Evolutionary conservation across 2,329 filamentous ascomycete species (phyloP).

Genomic region (Fusarium nanum): DNA sequence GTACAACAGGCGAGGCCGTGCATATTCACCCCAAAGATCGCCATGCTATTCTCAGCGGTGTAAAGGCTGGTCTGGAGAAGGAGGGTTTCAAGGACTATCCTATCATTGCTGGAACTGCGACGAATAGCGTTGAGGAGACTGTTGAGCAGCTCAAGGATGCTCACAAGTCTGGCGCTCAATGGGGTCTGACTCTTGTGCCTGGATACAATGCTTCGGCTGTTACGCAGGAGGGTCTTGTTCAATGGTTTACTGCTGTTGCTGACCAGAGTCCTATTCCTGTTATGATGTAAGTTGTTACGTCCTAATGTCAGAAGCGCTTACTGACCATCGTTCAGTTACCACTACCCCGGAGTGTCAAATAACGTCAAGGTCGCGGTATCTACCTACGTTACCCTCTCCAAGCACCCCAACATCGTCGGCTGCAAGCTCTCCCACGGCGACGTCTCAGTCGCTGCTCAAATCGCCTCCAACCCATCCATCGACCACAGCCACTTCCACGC

Average conservation of each 20-base stretch:
- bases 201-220: conserved; percentile 69
- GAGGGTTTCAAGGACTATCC: conserved; percentile 69
- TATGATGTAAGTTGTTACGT: conserved; percentile 60
- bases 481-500: conserved; percentile 69
- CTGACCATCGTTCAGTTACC: conserved; percentile 58
- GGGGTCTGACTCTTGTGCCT: conserved; percentile 68
- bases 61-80: conserved; percentile 65
- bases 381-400: conserved; percentile 67
- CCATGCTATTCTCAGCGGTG: conserved; percentile 63
- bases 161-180: conserved; percentile 68
- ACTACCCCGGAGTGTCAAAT: conserved; percentile 76
- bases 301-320: not conserved
- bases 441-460: conserved; percentile 71
- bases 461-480: conserved; percentile 69
- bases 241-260: conserved; percentile 69
- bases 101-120: conserved; percentile 70
- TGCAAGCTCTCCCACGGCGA: conserved; percentile 77
- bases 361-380: conserved; percentile 68
- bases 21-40: conserved; percentile 71
- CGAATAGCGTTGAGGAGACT: conserved; percentile 71
- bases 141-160: conserved; percentile 67
- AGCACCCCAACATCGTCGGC: conserved; percentile 74
- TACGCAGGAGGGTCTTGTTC: conserved; percentile 65
- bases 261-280: conserved; percentile 68
- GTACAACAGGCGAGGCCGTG: conserved; percentile 73